These are phyloP conservation scores for Neonectria hederae DNA, from an alignment of 2,329 filamentous ascomycete species.

Conservation along the genomic window DNA sequence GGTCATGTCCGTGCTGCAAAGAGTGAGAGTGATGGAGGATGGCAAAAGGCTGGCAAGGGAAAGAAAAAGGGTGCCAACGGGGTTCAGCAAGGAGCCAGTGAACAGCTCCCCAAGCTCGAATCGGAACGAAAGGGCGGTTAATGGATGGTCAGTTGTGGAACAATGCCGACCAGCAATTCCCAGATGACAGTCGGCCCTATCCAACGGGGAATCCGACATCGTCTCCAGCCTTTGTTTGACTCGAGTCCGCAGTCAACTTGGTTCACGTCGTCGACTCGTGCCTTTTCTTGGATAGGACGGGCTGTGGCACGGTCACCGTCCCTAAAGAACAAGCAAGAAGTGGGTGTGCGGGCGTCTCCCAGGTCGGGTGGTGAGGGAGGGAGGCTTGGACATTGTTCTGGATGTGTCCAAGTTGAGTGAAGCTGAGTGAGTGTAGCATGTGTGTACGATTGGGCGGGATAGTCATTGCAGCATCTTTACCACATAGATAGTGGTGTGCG, in stretches of 20 bases:
- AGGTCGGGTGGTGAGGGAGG: constrained; percentile 14
- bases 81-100: constrained; percentile 52
- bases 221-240: not conserved
- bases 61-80: constrained; percentile 57
- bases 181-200: not conserved
- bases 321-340: constrained; percentile 21
- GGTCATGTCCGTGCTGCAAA: constrained; percentile 64
- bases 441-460: constrained; percentile 38
- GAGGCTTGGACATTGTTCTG: constrained; percentile 40
- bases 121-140: constrained; percentile 72
- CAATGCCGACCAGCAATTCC: not conserved
- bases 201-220: not conserved
- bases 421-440: constrained; percentile 33
- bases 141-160: constrained; percentile 32
- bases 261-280: constrained; percentile 24
- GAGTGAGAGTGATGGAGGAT: constrained; percentile 63
- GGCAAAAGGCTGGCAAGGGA: constrained; percentile 68
- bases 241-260: constrained; percentile 15
- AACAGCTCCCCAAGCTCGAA: constrained; percentile 66
- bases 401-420: constrained; percentile 32
- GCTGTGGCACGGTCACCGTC: constrained; percentile 17
- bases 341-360: constrained; percentile 17
- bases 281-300: constrained; percentile 39
- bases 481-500: constrained; percentile 29
- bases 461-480: constrained; percentile 31